Evolutionary conservation across 345 rosid genomes (phyloP).

Genomic region (Gynandropsis gynandra): DNA sequence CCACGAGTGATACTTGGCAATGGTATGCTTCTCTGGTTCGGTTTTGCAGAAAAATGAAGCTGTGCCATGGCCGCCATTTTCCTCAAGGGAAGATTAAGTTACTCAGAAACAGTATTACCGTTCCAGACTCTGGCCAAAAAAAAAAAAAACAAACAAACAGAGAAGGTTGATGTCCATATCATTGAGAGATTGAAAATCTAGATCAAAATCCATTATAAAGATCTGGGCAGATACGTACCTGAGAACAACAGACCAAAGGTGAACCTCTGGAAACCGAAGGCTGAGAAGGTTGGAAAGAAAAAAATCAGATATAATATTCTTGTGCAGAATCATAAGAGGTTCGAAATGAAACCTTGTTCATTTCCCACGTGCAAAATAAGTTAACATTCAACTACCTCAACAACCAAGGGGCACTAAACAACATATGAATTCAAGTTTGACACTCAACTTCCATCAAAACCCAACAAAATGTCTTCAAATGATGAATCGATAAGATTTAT

Average conservation of each 20-base stretch:
- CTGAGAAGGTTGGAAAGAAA: constrained; percentile 6
- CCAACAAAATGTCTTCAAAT: too few relatives aligned
- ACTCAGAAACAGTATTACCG: neutral
- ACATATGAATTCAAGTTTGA: too few relatives aligned
- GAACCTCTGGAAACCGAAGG: neutral
- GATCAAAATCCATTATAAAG: too few relatives aligned
- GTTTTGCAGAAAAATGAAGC: constrained; percentile 27
- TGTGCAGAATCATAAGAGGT: constrained; percentile 10
- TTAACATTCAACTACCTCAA: constrained; percentile 18
- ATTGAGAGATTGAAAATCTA: too few relatives aligned
- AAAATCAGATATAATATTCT: constrained; percentile 15
- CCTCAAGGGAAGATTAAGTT: neutral
- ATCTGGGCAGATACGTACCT: neutral
- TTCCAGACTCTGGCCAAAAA: neutral
- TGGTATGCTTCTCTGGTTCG: constrained; percentile 23
- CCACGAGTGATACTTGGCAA: constrained; percentile 15
- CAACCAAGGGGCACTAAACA: too few relatives aligned
- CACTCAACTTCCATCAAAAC: too few relatives aligned
- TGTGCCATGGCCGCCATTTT: constrained; percentile 36
- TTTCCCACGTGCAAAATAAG: constrained; percentile 15
- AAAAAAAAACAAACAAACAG: neutral
- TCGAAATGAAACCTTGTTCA: constrained; percentile 8
- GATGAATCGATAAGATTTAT: too few relatives aligned
- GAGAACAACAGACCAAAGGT: neutral
- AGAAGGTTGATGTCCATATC: neutral